These are phyloP conservation scores for Solanum hybrid DNA, from an alignment of 305 asterid species.

Conservation along the genomic window DNA sequence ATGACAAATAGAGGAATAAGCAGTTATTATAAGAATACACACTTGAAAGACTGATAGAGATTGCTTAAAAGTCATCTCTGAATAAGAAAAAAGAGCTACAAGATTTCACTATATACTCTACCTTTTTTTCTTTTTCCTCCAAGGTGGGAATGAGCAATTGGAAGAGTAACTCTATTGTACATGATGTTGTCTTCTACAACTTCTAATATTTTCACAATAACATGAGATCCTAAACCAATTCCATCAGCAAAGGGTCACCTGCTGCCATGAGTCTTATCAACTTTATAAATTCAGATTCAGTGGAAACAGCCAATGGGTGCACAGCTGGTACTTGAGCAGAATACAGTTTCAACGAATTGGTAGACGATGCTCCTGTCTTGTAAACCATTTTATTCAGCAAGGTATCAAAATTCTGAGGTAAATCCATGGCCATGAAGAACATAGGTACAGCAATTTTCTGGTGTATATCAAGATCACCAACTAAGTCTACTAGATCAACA, in stretches of 20 bases:
- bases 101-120: background rate
- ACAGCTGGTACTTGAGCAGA: conserved; percentile 80
- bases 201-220: background rate
- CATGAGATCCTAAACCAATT: conserved; percentile 45
- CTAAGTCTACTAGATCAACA: conserved; percentile 65
- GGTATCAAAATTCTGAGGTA: conserved; percentile 61
- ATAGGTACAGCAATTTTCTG: conserved; percentile 87
- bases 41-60: background rate
- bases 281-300: conserved; percentile 83
- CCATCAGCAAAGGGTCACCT: conserved; percentile 93
- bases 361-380: conserved; percentile 45
- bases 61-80: background rate
- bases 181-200: background rate
- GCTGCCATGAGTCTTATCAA: conserved; percentile 82
- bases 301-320: conserved; percentile 80
- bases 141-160: background rate
- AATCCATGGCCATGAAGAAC: conserved; percentile 90
- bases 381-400: conserved; percentile 62
- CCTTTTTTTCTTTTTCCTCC: background rate
- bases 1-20: background rate
- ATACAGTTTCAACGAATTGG: conserved; percentile 54
- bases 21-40: background rate
- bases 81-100: background rate
- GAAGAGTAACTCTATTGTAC: background rate
- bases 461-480: conserved; percentile 74